Evolutionary conservation across 2,329 filamentous ascomycete genomes (phyloP).

Genomic region (Pestalotiopsis fici): DNA sequence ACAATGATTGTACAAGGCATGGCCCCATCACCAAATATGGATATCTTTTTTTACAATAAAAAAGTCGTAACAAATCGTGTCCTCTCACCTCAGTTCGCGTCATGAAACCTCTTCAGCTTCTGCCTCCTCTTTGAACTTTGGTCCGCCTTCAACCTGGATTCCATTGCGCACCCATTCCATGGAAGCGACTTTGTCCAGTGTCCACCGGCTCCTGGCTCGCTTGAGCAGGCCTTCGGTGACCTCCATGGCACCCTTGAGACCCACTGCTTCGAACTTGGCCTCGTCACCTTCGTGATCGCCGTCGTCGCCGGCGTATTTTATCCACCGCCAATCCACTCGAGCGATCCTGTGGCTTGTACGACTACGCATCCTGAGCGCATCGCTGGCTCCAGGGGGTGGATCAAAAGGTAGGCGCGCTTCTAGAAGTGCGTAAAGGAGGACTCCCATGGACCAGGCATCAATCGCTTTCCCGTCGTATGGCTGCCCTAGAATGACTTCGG

Average conservation of each 20-base stretch:
- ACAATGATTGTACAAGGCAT: not conserved
- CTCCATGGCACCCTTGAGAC: constrained; percentile 73
- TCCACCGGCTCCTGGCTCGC: constrained; percentile 77
- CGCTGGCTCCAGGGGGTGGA: constrained; percentile 77
- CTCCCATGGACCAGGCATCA: constrained; percentile 94
- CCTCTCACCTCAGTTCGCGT: constrained; percentile 15
- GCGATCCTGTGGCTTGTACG: constrained; percentile 93
- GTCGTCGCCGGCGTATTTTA: constrained; percentile 78
- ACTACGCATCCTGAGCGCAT: constrained; percentile 74
- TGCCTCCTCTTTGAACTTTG: constrained; percentile 61
- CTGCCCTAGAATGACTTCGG: constrained; percentile 93
- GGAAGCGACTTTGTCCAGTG: constrained; percentile 70
- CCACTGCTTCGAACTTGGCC: constrained; percentile 61
- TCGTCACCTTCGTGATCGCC: constrained; percentile 78
- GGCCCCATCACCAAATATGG: not conserved
- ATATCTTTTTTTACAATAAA: not conserved
- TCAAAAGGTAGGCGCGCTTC: constrained; percentile 95
- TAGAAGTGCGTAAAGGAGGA: constrained; percentile 88
- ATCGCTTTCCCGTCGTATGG: constrained; percentile 90
- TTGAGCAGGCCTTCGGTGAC: constrained; percentile 85
- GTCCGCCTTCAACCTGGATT: constrained; percentile 66
- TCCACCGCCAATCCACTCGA: constrained; percentile 93
- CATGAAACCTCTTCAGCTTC: constrained; percentile 54
- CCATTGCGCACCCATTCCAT: constrained; percentile 77
- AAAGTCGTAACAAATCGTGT: constrained; percentile 4